Evolutionary conservation across 2,329 filamentous ascomycete genomes (phyloP).

Genomic region (Pseudophaeomoniella oleicola): DNA sequence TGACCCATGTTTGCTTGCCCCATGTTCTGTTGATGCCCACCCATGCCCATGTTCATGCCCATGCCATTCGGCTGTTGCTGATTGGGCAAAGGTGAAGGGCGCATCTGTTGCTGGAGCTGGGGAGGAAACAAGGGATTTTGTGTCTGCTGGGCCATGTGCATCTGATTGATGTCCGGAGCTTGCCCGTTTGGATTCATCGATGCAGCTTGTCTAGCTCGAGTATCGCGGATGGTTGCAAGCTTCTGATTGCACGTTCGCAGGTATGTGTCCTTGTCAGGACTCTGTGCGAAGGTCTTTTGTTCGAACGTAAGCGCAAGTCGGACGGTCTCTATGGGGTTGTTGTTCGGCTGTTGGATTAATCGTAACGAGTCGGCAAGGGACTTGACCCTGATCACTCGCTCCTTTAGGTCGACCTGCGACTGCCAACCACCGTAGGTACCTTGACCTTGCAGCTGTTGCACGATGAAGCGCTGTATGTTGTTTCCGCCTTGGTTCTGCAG

Average conservation of each 20-base stretch:
- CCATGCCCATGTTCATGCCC: constrained; percentile 14
- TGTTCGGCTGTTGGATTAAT: constrained; percentile 26
- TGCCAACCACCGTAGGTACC: constrained; percentile 30
- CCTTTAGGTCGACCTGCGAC: constrained; percentile 22
- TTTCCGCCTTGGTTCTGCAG: constrained; percentile 4
- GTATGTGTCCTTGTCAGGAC: constrained; percentile 22
- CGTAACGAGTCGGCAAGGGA: constrained; percentile 32
- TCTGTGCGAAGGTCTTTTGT: constrained; percentile 26
- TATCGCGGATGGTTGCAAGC: constrained; percentile 27
- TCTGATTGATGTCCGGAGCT: constrained; percentile 22
- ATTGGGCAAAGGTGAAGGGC: constrained; percentile 31
- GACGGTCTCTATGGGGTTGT: constrained; percentile 18
- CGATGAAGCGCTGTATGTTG: constrained; percentile 11
- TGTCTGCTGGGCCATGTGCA: constrained; percentile 12
- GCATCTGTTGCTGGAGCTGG: constrained; percentile 36
- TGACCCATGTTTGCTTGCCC: background rate
- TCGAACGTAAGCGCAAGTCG: constrained; percentile 27
- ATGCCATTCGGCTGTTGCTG: constrained; percentile 21
- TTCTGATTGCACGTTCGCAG: constrained; percentile 28
- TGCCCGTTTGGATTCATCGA: constrained; percentile 15
- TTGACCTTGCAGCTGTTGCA: constrained; percentile 23
- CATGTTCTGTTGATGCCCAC: background rate
- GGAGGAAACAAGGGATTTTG: constrained; percentile 31
- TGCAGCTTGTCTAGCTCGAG: constrained; percentile 26
- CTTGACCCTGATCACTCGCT: constrained; percentile 25